Evolutionary conservation across 768 basidiomycete genomes (phyloP).

Genomic region (Megacollybia marginata): DNA sequence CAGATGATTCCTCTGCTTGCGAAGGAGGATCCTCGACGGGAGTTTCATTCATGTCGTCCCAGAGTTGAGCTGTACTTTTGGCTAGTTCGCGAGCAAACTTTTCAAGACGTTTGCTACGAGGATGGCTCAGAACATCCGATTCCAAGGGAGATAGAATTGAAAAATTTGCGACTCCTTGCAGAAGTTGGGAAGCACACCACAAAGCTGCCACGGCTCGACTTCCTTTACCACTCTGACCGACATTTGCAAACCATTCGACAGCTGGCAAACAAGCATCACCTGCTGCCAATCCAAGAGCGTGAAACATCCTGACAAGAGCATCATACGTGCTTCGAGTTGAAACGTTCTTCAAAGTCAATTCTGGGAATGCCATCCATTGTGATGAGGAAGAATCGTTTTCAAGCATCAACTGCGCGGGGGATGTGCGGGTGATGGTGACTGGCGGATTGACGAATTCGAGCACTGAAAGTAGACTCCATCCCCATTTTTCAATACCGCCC

Average conservation of each 20-base stretch:
- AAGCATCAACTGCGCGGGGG: constrained; percentile 48
- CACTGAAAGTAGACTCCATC: constrained; percentile 78
- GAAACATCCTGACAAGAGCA: constrained; percentile 66
- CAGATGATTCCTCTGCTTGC: constrained; percentile 5
- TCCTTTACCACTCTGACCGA: constrained; percentile 38
- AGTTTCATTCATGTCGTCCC: constrained; percentile 44
- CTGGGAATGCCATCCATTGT: constrained; percentile 45
- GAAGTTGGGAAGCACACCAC: constrained; percentile 74
- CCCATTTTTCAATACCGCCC: constrained; percentile 89
- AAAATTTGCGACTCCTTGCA: constrained; percentile 62
- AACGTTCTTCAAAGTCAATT: constrained; percentile 47
- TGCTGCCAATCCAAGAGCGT: constrained; percentile 58
- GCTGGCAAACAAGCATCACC: constrained; percentile 67
- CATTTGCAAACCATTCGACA: constrained; percentile 74
- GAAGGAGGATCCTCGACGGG: constrained; percentile 11
- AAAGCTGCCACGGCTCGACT: constrained; percentile 58
- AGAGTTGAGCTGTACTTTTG: constrained; percentile 60
- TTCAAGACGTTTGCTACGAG: constrained; percentile 44
- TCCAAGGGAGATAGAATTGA: constrained; percentile 27
- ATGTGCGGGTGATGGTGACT: constrained; percentile 36
- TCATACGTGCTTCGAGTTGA: constrained; percentile 41
- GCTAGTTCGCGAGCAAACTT: constrained; percentile 60
- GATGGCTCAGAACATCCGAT: constrained; percentile 17
- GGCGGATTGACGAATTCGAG: constrained; percentile 63
- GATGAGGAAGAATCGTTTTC: constrained; percentile 37